Evolutionary conservation across 2,329 filamentous ascomycete species (phyloP), one percentile per base, ranked within the genome.

Genomic region (Fusarium oxysporum): DNA sequence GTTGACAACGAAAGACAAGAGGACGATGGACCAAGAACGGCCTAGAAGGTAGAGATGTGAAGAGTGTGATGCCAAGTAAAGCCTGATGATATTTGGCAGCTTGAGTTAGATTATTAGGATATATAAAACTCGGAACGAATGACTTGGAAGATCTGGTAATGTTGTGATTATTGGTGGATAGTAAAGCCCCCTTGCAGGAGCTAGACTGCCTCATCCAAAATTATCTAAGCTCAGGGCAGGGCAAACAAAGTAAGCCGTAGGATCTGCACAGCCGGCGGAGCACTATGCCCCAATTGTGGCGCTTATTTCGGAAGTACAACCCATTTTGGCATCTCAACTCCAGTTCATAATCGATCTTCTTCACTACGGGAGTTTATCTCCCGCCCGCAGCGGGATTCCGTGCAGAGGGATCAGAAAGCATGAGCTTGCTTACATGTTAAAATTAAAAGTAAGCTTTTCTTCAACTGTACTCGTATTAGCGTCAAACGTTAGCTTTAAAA

Each of bases 31-130:
- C 28, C 25, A n/a, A 8, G 9, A 2, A 48, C 4, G 9, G 10
- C 9, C 17, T 3, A 14, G 0, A 6, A 6, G 3, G 21, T n/a
- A 5, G 44, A 60, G 3, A 41, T 6, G 4, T 2, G 8, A 35
- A 33, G 16, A 10, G 19, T 8, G 5, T 10, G 28, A 21, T 41
- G 12, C 14, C 8, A 17, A 30, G 19, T 28, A 7, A n/a, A 53
- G 3, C 8, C 1, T 25, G 9, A 8, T 38, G 6, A 8, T 8
- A 14, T 13, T 19, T 4, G 50, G 2, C 21, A 32, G 8, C 21
- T 11, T 5, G 58, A 10, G 38, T 4, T 10, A 6, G 12, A 57
- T 9, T 14, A 25, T 19, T 21, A 9, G 8, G 23, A 62, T 62
- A 57, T 57, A 57, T 62, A 62, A 1, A 5, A 16, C 12, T 25